A percentile compares a stretch with the other conserved stretches of the same genome.
Conservation (phyloP, 306 rosid genomes). For the Cucurbita maxima region DNA sequence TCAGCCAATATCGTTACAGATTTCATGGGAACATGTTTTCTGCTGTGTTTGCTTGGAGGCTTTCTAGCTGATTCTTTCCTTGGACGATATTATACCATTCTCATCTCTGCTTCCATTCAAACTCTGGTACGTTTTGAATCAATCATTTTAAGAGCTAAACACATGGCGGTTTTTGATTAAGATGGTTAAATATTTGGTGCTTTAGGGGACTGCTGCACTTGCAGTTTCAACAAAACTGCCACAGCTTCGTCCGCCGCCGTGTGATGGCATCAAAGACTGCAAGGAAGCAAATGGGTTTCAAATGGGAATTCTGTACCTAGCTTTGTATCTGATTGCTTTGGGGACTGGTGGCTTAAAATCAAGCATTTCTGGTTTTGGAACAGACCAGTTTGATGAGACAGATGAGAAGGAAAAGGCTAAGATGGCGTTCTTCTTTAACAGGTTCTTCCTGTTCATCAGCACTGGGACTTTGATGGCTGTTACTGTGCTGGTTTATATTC, state of each 20-base stretch:
- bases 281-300: conserved; percentile 49
- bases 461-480: conserved; percentile 67
- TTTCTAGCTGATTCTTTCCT: conserved; percentile 90
- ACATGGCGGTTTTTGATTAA: neutral
- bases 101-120: conserved; percentile 54
- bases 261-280: conserved; percentile 33
- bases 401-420: conserved; percentile 77
- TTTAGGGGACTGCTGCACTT: conserved; percentile 54
- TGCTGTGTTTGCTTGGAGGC: conserved; percentile 82
- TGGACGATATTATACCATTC: conserved; percentile 66
- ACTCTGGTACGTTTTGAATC: conserved; percentile 26
- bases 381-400: conserved; percentile 75
- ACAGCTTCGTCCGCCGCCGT: conserved; percentile 59
- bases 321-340: conserved; percentile 55
- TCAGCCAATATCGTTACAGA: conserved; percentile 91
- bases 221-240: conserved; percentile 63
- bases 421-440: conserved; percentile 66
- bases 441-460: conserved; percentile 74
- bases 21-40: conserved; percentile 72
- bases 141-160: too few relatives aligned
- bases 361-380: conserved; percentile 85
- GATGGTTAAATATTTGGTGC: neutral
- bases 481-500: conserved; percentile 73
- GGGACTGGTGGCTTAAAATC: conserved; percentile 89
- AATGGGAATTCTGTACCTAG: conserved; percentile 63